Evolutionary conservation across 2,329 filamentous ascomycete species (phyloP).

Genomic region (Venturiaceae sp.): DNA sequence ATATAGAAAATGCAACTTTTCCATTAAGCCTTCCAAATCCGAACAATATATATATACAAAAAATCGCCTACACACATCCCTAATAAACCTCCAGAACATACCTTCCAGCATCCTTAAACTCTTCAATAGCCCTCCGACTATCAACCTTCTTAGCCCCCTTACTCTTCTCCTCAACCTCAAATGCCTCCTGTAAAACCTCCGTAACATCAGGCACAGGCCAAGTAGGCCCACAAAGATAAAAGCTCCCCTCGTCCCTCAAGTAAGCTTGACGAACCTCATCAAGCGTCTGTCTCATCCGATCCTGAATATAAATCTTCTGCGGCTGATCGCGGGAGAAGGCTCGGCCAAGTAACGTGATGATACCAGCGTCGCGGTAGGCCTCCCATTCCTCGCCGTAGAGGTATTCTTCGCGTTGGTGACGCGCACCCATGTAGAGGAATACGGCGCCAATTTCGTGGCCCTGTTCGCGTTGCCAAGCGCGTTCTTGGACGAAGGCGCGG

Average conservation of each 20-base stretch:
- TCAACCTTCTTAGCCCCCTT: constrained; percentile 68
- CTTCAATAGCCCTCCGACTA: constrained; percentile 84
- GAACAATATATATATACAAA: too few relatives aligned
- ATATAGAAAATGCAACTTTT: too few relatives aligned
- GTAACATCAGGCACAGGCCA: constrained; percentile 98
- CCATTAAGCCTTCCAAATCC: too few relatives aligned
- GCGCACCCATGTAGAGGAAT: constrained; percentile 90
- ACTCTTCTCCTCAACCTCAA: constrained; percentile 61
- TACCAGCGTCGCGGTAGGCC: constrained; percentile 88
- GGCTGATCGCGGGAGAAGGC: constrained; percentile 96
- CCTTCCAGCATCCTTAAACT: constrained; percentile 85
- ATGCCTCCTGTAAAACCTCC: constrained; percentile 85
- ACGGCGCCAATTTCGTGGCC: constrained; percentile 91
- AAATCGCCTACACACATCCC: too few relatives aligned
- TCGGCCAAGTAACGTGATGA: constrained; percentile 86
- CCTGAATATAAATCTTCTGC: constrained; percentile 99
- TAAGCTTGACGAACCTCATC: constrained; percentile 77
- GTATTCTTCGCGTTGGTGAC: constrained; percentile 97
- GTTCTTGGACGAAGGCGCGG: constrained; percentile 97
- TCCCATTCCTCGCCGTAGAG: constrained; percentile 99
- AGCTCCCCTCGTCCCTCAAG: constrained; percentile 76
- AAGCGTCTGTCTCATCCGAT: constrained; percentile 87
- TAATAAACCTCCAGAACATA: constrained; percentile 98
- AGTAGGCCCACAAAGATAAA: constrained; percentile 95
- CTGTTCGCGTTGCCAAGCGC: constrained; percentile 94